phyloP scores from a whole-genome alignment of 371 early-diverging fungal genomes.

The Gilbertella persicaria region DNA sequence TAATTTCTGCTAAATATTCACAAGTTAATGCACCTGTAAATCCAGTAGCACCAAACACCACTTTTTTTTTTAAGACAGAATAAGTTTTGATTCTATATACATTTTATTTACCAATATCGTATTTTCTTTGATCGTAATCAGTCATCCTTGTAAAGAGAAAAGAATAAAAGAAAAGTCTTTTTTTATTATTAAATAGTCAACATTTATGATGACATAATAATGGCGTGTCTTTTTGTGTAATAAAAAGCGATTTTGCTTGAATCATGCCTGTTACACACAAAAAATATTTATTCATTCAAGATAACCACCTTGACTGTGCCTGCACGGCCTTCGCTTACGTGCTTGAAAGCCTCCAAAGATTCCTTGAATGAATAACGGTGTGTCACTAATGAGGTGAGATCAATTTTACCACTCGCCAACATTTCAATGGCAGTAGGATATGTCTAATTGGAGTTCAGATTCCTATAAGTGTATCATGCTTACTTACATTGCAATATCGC shows the following conservation, averaged over 20 bases:
- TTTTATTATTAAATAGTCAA: neutral
- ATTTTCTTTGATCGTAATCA: conserved; percentile 18
- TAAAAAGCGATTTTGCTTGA: too few relatives aligned
- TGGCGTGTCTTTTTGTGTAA: too few relatives aligned
- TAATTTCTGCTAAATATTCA: conserved; percentile 44
- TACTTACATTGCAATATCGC: conserved; percentile 53
- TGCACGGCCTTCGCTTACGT: conserved; percentile 45
- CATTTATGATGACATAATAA: neutral
- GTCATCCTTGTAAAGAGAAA: conserved; percentile 7
- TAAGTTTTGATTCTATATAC: too few relatives aligned
- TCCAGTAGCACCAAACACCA: conserved; percentile 86
- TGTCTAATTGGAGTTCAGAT: conserved; percentile 16
- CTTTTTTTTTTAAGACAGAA: too few relatives aligned
- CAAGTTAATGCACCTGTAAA: conserved; percentile 81
- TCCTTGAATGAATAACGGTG: conserved; percentile 49
- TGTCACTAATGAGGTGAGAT: conserved; percentile 51
- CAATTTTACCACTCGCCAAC: conserved; percentile 46
- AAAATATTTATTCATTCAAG: conserved; percentile 19
- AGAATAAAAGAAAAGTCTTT: neutral
- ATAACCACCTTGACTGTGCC: conserved; percentile 57
- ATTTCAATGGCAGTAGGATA: conserved; percentile 51
- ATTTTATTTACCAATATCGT: conserved; percentile 17
- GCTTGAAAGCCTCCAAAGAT: conserved; percentile 50
- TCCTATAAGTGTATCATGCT: neutral
- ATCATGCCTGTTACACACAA: too few relatives aligned